Evolutionary conservation across 2,329 filamentous ascomycete genomes (phyloP).

Genomic region (Venturiaceae sp.): DNA sequence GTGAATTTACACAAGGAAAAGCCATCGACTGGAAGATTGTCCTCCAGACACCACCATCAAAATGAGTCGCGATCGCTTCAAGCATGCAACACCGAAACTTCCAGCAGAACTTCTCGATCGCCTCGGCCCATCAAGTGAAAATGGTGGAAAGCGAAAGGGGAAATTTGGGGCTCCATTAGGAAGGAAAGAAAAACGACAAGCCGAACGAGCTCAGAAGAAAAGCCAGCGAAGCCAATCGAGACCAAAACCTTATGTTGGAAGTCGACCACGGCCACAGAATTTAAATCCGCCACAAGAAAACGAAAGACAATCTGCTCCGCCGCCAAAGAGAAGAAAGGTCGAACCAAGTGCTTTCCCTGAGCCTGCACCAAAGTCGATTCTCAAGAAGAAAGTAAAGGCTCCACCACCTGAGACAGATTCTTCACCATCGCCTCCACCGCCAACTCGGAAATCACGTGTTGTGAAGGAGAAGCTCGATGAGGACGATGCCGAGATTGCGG

Average conservation of each 20-base stretch:
- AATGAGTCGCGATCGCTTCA: conserved; percentile 3
- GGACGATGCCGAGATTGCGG: conserved; percentile 83
- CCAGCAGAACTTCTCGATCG: conserved; percentile 35
- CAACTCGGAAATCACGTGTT: not conserved
- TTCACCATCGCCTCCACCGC: not conserved
- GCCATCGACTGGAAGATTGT: too few species aligned
- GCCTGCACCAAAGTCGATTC: conserved; percentile 22
- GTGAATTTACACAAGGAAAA: too few species aligned
- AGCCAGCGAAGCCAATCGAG: conserved; percentile 2
- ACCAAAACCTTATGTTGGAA: conserved; percentile 17
- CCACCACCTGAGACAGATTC: not conserved
- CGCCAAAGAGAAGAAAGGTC: not conserved
- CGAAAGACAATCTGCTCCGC: conserved; percentile 14
- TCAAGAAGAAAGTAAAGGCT: conserved; percentile 16
- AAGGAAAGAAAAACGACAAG: conserved; percentile 58
- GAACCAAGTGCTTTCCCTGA: conserved; percentile 10
- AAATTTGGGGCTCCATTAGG: conserved; percentile 14
- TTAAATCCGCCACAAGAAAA: conserved; percentile 1
- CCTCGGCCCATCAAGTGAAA: conserved; percentile 19
- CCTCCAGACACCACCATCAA: too few species aligned
- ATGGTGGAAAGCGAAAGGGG: conserved; percentile 8
- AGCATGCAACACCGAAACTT: conserved; percentile 29
- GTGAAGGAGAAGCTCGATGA: conserved; percentile 59
- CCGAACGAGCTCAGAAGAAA: conserved; percentile 10
- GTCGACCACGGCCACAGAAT: conserved; percentile 16